Evolutionary conservation across 768 basidiomycete genomes (phyloP).

Genomic region (Candolleomyces eurysporus): DNA sequence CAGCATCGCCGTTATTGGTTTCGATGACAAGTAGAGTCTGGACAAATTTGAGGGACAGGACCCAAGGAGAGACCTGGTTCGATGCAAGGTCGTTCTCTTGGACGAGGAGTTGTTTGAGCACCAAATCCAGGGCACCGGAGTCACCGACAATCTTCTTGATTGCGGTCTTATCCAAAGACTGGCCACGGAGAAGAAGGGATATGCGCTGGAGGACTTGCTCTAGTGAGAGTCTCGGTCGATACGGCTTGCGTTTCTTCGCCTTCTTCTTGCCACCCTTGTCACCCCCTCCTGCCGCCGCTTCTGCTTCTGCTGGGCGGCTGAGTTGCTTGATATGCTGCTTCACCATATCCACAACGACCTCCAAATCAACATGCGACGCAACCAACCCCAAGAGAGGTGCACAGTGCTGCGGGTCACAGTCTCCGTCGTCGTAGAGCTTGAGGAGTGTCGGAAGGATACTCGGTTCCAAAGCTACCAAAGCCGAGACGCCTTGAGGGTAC

Average conservation of each 20-base stretch:
- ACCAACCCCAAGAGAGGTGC: constrained; percentile 13
- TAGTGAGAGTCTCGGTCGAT: background rate
- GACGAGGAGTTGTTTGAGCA: background rate
- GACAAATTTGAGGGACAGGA: too few relatives aligned
- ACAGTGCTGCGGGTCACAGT: constrained; percentile 1
- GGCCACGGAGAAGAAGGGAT: background rate
- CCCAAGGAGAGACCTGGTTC: too few relatives aligned
- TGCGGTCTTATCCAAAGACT: background rate
- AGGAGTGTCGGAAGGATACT: constrained; percentile 9
- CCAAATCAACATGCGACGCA: constrained; percentile 2
- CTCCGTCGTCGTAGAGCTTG: constrained; percentile 13
- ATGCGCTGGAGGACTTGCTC: background rate
- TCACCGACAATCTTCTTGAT: background rate
- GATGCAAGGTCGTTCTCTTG: background rate
- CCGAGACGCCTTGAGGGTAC: constrained; percentile 10
- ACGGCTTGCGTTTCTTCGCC: constrained; percentile 1
- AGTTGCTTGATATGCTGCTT: constrained; percentile 9
- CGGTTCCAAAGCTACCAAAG: constrained; percentile 1
- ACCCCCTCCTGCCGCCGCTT: background rate
- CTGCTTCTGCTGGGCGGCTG: constrained; percentile 1
- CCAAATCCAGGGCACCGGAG: background rate
- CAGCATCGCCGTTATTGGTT: too few relatives aligned
- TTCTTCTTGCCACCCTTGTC: constrained; percentile 20
- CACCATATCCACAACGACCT: constrained; percentile 5
- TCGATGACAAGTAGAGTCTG: too few relatives aligned